A percentile compares a stretch with the other conserved stretches of the same genome.
Evolutionary conservation across 2,329 filamentous ascomycete genomes (phyloP).

Genomic region (Aspergillus sp.): DNA sequence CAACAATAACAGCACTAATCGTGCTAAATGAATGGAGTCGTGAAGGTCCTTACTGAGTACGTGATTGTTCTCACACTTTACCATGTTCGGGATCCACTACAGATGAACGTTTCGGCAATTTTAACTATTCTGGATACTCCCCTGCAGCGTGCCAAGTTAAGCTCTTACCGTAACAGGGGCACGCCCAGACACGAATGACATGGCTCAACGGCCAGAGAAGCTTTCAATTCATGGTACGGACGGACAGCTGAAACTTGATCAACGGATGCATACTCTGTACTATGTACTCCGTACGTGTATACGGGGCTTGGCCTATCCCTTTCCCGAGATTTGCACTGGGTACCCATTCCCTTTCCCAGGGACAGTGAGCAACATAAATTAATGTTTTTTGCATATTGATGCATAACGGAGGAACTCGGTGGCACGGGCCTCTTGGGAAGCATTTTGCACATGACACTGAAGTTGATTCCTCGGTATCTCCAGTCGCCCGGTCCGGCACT

Average conservation of each 20-base stretch:
- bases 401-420: background rate
- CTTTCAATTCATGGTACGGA: background rate
- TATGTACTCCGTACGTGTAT: too few relatives aligned
- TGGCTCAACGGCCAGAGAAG: background rate
- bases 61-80: conserved; percentile 8
- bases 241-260: too few relatives aligned
- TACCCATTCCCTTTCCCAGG: background rate
- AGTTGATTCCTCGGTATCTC: background rate
- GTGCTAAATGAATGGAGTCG: too few relatives aligned
- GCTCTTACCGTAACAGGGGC: conserved; percentile 14
- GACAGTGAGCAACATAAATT: background rate
- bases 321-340: background rate
- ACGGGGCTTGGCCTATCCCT: background rate
- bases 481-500: too few relatives aligned
- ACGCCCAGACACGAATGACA: conserved; percentile 1
- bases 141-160: conserved; percentile 14
- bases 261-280: too few relatives aligned
- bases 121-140: conserved; percentile 5
- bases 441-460: background rate
- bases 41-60: too few relatives aligned
- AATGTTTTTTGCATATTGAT: background rate
- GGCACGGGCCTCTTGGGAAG: background rate
- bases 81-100: conserved; percentile 13
- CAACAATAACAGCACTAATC: too few relatives aligned
- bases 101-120: conserved; percentile 15